These are phyloP conservation scores for Fusarium lyarnte DNA, from an alignment of 2,329 filamentous ascomycete species.

Conservation along the genomic window DNA sequence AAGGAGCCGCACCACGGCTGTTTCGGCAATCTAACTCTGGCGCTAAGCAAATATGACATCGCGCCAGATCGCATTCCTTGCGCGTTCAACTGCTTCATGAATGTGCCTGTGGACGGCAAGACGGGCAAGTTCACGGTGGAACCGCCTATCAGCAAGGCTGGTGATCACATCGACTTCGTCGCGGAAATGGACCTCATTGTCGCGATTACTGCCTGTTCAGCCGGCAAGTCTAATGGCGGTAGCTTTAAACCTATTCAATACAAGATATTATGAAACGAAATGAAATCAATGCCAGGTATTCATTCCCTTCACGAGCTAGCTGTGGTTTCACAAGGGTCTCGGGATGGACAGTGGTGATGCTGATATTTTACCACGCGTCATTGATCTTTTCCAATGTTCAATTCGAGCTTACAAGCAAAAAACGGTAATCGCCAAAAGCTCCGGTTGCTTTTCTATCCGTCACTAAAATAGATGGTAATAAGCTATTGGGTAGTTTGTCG, in stretches of 20 bases:
- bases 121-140: neutral
- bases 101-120: neutral
- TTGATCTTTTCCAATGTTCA: neutral
- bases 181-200: neutral
- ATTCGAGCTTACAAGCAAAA: neutral
- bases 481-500: accelerated
- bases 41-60: neutral
- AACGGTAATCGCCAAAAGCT: accelerated
- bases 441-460: neutral
- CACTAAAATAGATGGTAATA: accelerated
- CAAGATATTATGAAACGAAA: neutral
- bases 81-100: neutral
- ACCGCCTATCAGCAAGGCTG: neutral
- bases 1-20: neutral
- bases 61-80: neutral
- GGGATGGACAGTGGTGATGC: neutral
- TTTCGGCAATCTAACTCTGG: neutral
- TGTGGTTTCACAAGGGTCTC: neutral
- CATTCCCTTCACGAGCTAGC: neutral
- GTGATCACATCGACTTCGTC: neutral
- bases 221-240: neutral
- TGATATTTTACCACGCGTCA: neutral
- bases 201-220: neutral
- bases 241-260: neutral
- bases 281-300: neutral